phyloP scores from a whole-genome alignment of 192 early-diverging fungal species.

The Backusella westeae region DNA sequence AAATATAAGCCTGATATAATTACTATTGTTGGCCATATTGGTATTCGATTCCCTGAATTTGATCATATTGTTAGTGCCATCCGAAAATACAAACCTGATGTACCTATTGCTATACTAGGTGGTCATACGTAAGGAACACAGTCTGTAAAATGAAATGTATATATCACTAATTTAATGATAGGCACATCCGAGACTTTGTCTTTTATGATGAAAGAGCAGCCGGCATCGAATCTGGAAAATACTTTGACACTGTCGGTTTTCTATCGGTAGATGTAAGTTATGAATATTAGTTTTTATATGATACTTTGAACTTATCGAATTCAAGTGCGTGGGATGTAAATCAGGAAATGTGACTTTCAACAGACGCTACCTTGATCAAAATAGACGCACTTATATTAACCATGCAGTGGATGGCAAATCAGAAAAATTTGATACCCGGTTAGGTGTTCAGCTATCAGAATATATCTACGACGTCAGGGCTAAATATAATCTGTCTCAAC shows the following conservation, averaged over 20 bases:
- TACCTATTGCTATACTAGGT: conserved; percentile 51
- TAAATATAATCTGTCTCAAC: conserved; percentile 33
- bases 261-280: conserved; percentile 40
- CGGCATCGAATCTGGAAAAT: conserved; percentile 48
- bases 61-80: conserved; percentile 41
- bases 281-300: neutral
- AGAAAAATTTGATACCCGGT: conserved; percentile 28
- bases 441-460: conserved; percentile 38
- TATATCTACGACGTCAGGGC: conserved; percentile 35
- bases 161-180: neutral
- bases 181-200: conserved; percentile 52
- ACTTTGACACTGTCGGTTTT: conserved; percentile 57
- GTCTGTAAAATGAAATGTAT: neutral
- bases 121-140: conserved; percentile 39
- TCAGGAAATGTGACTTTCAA: conserved; percentile 39
- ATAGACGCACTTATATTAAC: conserved; percentile 51
- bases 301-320: neutral
- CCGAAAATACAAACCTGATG: conserved; percentile 42
- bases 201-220: conserved; percentile 42
- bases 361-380: conserved; percentile 54
- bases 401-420: conserved; percentile 37
- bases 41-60: conserved; percentile 45
- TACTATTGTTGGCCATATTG: conserved; percentile 48
- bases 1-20: conserved; percentile 47
- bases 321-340: neutral